Conservation (phyloP, 2,329 filamentous ascomycete species). For the Penicillium sp. region DNA sequence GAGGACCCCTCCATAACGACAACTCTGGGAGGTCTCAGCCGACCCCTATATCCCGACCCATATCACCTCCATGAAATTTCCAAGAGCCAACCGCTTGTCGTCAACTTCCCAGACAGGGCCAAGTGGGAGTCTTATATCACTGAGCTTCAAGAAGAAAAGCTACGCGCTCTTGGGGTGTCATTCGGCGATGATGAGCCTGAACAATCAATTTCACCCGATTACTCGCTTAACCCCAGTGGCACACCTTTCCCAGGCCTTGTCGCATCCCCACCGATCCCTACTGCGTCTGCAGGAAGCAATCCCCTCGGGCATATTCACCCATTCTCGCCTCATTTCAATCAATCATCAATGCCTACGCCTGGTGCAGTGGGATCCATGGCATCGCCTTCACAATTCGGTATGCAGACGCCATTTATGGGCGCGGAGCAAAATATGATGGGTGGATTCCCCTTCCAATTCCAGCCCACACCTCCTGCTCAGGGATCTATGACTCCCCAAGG, state of each 20-base stretch:
- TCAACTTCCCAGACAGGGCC: slow-evolving; percentile 48
- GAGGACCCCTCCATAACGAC: slow-evolving; percentile 28
- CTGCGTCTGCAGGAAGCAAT: slow-evolving; percentile 74
- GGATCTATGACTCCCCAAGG: slow-evolving; percentile 43
- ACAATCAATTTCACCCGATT: slow-evolving; percentile 66
- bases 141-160: slow-evolving; percentile 83
- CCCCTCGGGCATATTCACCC: slow-evolving; percentile 60
- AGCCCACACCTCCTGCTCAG: slow-evolving; percentile 58
- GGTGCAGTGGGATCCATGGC: slow-evolving; percentile 64
- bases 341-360: slow-evolving; percentile 60
- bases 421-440: slow-evolving; percentile 60
- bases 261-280: slow-evolving; percentile 80
- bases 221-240: slow-evolving; percentile 60
- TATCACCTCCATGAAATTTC: slow-evolving; percentile 39
- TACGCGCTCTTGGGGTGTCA: slow-evolving; percentile 85
- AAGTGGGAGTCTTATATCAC: slow-evolving; percentile 78
- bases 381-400: slow-evolving; percentile 69
- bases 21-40: slow-evolving; percentile 45
- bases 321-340: slow-evolving; percentile 61
- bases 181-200: slow-evolving; percentile 71
- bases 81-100: slow-evolving; percentile 32
- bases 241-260: slow-evolving; percentile 74
- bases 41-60: slow-evolving; percentile 45
- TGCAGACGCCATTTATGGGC: slow-evolving; percentile 59
- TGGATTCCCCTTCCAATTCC: slow-evolving; percentile 66